phyloP scores from a whole-genome alignment of 345 rosid genomes.

The Nasturtium officinale region DNA sequence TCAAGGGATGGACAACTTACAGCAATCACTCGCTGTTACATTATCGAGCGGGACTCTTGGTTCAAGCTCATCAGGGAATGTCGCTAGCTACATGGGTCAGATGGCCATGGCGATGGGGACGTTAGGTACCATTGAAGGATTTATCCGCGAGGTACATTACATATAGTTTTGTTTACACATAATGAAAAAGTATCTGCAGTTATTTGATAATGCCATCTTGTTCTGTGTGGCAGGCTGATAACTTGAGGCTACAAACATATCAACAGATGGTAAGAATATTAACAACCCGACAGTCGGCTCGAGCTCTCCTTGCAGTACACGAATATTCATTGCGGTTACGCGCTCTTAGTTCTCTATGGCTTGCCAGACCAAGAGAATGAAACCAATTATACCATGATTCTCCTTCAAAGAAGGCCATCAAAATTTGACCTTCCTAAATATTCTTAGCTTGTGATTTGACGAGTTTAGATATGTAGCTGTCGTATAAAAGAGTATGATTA shows the following conservation, averaged over 20 bases:
- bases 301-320: conserved; percentile 86
- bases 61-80: conserved; percentile 75
- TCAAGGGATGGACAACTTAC: conserved; percentile 93
- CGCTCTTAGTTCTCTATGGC: conserved; percentile 97
- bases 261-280: conserved; percentile 84
- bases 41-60: conserved; percentile 71
- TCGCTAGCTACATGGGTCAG: conserved; percentile 96
- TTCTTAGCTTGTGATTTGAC: conserved; percentile 34
- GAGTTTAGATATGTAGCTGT: conserved; percentile 22
- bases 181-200: background rate
- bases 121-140: conserved; percentile 84
- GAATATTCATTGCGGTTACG: conserved; percentile 84
- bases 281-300: conserved; percentile 91
- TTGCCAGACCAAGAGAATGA: conserved; percentile 94
- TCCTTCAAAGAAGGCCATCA: conserved; percentile 35
- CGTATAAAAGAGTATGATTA: conserved; percentile 22
- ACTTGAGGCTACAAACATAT: conserved; percentile 81
- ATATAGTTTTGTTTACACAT: background rate
- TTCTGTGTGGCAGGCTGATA: conserved; percentile 73
- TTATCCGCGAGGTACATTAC: conserved; percentile 69
- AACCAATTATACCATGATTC: conserved; percentile 24
- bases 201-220: background rate
- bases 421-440: background rate
- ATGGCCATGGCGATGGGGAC: conserved; percentile 99
- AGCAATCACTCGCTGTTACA: conserved; percentile 87